phyloP scores from a whole-genome alignment of 2,329 filamentous ascomycete species.

The Drechslera avenae region DNA sequence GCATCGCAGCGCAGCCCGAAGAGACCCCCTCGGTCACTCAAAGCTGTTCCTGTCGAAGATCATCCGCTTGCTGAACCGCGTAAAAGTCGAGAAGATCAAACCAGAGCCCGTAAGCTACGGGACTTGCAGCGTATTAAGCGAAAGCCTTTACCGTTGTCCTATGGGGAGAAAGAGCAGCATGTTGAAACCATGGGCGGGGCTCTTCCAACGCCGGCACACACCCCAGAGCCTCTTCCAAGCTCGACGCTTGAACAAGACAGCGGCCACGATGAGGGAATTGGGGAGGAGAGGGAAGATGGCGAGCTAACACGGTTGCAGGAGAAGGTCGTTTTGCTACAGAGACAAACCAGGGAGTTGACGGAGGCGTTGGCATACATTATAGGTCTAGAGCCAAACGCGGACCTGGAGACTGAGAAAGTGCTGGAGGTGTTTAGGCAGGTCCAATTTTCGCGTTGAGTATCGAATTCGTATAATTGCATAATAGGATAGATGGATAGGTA shows the following conservation, averaged over 20 bases:
- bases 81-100: slow-evolving; percentile 21
- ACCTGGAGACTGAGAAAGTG: slow-evolving; percentile 27
- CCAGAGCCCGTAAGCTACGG: slow-evolving; percentile 17
- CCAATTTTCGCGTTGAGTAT: background rate
- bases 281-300: slow-evolving; percentile 10
- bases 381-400: slow-evolving; percentile 28
- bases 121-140: slow-evolving; percentile 34
- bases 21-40: slow-evolving; percentile 20
- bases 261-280: slow-evolving; percentile 14
- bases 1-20: slow-evolving; percentile 22
- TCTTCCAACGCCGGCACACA: slow-evolving; percentile 22
- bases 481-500: too few relatives aligned
- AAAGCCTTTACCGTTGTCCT: slow-evolving; percentile 18
- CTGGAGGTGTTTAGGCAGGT: slow-evolving; percentile 19
- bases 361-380: slow-evolving; percentile 35
- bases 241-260: slow-evolving; percentile 4
- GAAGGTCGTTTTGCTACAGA: slow-evolving; percentile 25
- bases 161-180: slow-evolving; percentile 9
- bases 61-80: slow-evolving; percentile 33
- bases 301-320: slow-evolving; percentile 28
- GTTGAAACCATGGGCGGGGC: slow-evolving; percentile 13
- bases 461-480: background rate
- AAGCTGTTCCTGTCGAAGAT: slow-evolving; percentile 24
- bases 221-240: slow-evolving; percentile 17
- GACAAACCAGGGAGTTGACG: slow-evolving; percentile 34